Conservation (phyloP, 1,139 yeast species). For the Barnettozyma hawaiiensis region DNA sequence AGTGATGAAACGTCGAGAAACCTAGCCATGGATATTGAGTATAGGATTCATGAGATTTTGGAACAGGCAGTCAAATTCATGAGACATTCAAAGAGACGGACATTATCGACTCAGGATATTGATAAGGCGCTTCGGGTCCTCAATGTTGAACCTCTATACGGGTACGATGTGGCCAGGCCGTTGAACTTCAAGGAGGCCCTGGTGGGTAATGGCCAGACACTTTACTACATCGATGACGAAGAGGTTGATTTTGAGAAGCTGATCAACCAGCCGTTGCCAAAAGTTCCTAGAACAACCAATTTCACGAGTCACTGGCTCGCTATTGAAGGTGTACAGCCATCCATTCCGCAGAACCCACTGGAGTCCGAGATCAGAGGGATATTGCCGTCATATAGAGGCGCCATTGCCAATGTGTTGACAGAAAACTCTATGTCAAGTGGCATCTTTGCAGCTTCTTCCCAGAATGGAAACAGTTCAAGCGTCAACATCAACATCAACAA, state of each 20-base stretch:
- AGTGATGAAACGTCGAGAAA: constrained; percentile 93
- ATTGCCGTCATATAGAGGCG: constrained; percentile 68
- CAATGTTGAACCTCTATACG: constrained; percentile 84
- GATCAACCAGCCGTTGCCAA: constrained; percentile 90
- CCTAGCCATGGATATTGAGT: constrained; percentile 97
- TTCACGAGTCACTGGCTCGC: constrained; percentile 99
- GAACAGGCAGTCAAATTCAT: constrained; percentile 95
- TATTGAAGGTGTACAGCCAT: constrained; percentile 97
- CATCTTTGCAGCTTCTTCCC: constrained; percentile 8
- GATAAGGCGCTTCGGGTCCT: constrained; percentile 76
- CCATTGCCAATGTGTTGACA: constrained; percentile 46
- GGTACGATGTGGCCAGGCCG: constrained; percentile 56
- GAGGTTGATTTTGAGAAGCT: constrained; percentile 93
- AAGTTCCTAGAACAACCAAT: constrained; percentile 86
- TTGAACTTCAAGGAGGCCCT: constrained; percentile 73
- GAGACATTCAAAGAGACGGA: constrained; percentile 86
- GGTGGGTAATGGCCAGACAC: constrained; percentile 89
- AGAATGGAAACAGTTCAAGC: constrained; percentile 10
- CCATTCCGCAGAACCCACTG: constrained; percentile 94
- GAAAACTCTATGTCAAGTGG: constrained; percentile 27
- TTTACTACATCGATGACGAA: constrained; percentile 84
- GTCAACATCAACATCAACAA: constrained; percentile 16
- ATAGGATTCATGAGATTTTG: constrained; percentile 88
- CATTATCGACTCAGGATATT: constrained; percentile 76
- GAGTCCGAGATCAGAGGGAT: constrained; percentile 64